A percentile compares a stretch with the other conserved stretches of the same genome.
These are phyloP conservation scores for Typha latifolia DNA, from an alignment of 176 grass and related monocot genomes.

Conservation along the genomic window DNA sequence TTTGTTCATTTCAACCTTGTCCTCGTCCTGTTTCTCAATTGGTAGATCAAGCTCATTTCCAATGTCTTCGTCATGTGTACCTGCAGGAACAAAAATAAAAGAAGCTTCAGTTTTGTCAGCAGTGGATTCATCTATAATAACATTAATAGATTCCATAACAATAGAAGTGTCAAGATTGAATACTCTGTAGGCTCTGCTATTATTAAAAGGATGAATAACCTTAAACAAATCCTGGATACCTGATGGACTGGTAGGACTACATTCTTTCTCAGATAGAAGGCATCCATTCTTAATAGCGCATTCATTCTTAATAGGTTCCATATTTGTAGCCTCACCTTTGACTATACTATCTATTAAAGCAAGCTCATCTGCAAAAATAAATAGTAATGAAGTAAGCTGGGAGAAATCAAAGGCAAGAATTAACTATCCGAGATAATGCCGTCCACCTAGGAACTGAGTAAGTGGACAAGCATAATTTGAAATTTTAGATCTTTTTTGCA, in stretches of 20 bases:
- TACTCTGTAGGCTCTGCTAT: too few relatives aligned
- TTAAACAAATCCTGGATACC: constrained; percentile 26
- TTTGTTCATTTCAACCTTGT: too few relatives aligned
- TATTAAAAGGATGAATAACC: constrained; percentile 58
- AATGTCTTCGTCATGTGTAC: too few relatives aligned
- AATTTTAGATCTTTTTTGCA: constrained; percentile 65
- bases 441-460: constrained; percentile 84
- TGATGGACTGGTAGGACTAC: constrained; percentile 18
- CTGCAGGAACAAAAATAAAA: too few relatives aligned
- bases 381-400: constrained; percentile 75
- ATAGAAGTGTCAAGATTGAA: too few relatives aligned
- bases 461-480: constrained; percentile 50
- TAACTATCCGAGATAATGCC: constrained; percentile 50
- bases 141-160: too few relatives aligned
- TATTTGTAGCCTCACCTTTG: constrained; percentile 29
- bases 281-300: too few relatives aligned
- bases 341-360: constrained; percentile 45
- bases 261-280: constrained; percentile 39
- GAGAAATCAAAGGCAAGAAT: constrained; percentile 92
- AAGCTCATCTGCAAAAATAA: constrained; percentile 81
- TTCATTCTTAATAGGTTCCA: constrained; percentile 25
- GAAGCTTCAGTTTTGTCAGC: too few relatives aligned
- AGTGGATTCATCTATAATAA: too few relatives aligned
- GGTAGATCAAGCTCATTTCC: too few relatives aligned
- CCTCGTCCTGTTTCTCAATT: too few relatives aligned